Percentiles rank a stretch among this genome's conserved stretches.
These are phyloP conservation scores for Coemansia sp. DNA, from an alignment of 192 early-diverging fungal species.

Conservation along the genomic window DNA sequence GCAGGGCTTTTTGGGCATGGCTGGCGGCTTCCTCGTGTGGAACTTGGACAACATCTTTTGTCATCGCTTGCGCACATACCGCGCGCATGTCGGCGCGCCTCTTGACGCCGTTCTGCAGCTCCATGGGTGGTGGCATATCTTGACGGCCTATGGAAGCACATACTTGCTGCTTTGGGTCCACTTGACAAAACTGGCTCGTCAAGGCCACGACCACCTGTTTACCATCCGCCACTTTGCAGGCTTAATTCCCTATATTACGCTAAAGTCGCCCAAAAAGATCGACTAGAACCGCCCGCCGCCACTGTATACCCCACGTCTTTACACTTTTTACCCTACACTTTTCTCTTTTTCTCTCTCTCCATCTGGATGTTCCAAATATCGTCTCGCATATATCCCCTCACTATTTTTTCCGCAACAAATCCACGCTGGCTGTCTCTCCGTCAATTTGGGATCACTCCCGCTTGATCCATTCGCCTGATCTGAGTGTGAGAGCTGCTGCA, in stretches of 20 bases:
- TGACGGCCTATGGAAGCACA: constrained; percentile 51
- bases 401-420: background rate
- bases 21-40: constrained; percentile 65
- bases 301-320: background rate
- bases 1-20: constrained; percentile 33
- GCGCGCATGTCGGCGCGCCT: constrained; percentile 54
- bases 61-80: constrained; percentile 50
- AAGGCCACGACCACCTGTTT: constrained; percentile 42
- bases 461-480: background rate
- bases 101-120: constrained; percentile 55
- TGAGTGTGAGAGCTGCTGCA: background rate
- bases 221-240: constrained; percentile 28
- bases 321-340: background rate
- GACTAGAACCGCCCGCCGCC: constrained; percentile 15
- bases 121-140: constrained; percentile 64
- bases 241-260: constrained; percentile 31
- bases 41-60: constrained; percentile 71
- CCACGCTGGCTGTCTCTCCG: background rate
- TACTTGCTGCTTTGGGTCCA: constrained; percentile 49
- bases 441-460: background rate
- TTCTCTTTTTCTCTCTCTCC: background rate
- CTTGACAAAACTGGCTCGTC: constrained; percentile 37
- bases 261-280: constrained; percentile 34
- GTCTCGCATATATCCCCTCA: background rate
- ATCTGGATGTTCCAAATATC: background rate